These are phyloP conservation scores for Hirschfeldia incana DNA, from an alignment of 345 rosid genomes.

Conservation along the genomic window DNA sequence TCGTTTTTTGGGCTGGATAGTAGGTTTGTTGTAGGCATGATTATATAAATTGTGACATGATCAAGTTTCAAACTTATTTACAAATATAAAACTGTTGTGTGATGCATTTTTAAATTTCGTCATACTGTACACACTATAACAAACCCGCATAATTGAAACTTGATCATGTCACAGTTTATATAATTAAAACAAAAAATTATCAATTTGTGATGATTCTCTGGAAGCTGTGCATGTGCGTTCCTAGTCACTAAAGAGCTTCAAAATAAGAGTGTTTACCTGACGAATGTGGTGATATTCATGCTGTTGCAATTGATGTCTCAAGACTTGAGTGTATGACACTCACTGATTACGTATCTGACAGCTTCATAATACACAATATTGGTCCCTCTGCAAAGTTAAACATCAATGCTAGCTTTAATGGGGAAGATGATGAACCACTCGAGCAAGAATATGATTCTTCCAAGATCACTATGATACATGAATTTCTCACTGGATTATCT, in stretches of 20 bases:
- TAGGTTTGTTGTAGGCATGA: no score
- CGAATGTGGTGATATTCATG: not conserved
- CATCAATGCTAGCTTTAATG: constrained; percentile 23
- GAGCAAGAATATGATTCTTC: constrained; percentile 13
- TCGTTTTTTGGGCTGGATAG: no score
- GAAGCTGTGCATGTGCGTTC: constrained; percentile 29
- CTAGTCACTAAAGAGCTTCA: constrained; percentile 10
- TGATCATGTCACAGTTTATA: no score
- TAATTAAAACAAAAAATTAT: no score
- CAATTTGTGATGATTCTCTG: constrained; percentile 8
- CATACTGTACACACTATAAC: no score
- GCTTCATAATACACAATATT: constrained; percentile 16
- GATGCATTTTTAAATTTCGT: no score
- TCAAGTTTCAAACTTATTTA: no score
- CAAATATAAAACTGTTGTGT: no score
- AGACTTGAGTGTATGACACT: constrained; percentile 28
- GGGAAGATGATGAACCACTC: not conserved
- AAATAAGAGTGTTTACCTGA: not conserved
- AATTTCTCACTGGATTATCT: not conserved
- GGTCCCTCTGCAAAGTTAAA: constrained; percentile 17
- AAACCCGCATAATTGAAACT: no score
- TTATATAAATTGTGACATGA: no score
- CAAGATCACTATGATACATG: not conserved
- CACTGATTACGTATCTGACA: constrained; percentile 27
- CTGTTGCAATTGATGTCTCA: constrained; percentile 31